A percentile compares a stretch with the other conserved stretches of the same genome.
Conservation (phyloP, 2,329 filamentous ascomycete species). For the Rutstroemia sydowiana region DNA sequence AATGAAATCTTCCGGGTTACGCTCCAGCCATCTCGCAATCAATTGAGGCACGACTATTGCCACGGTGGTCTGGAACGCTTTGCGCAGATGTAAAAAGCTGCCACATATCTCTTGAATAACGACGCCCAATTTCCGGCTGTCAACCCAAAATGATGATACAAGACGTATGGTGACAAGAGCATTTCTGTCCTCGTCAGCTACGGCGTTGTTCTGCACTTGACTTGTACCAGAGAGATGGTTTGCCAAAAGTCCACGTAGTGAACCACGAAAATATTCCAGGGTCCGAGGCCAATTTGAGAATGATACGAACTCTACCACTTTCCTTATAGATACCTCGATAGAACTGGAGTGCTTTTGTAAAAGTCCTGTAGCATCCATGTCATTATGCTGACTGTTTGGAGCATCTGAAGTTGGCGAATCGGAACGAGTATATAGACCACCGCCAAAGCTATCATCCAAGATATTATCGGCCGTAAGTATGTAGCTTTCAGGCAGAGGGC, state of each 20-base stretch:
- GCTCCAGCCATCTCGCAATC: conserved; percentile 59
- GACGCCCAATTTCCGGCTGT: conserved; percentile 51
- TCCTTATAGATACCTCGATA: conserved; percentile 48
- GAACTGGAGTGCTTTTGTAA: conserved; percentile 32
- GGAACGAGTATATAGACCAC: conserved; percentile 7
- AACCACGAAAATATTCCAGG: conserved; percentile 50
- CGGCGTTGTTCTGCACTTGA: conserved; percentile 16
- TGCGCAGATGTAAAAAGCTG: conserved; percentile 59
- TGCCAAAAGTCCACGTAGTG: conserved; percentile 26
- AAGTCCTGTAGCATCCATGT: conserved; percentile 24
- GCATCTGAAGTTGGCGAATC: conserved; percentile 1
- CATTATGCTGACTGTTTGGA: conserved; percentile 25
- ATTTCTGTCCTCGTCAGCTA: conserved; percentile 27
- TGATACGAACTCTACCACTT: conserved; percentile 55
- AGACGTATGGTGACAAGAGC: conserved; percentile 50
- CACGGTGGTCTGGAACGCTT: conserved; percentile 55
- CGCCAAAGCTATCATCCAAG: conserved; percentile 40
- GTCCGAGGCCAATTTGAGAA: conserved; percentile 55
- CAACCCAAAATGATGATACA: conserved; percentile 58
- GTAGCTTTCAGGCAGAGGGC: conserved; percentile 51
- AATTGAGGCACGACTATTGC: conserved; percentile 55
- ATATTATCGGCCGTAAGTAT: conserved; percentile 49
- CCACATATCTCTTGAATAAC: conserved; percentile 60
- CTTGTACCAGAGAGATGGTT: conserved; percentile 23
- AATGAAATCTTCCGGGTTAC: conserved; percentile 57